Evolutionary conservation across 106 monocot species (phyloP), one percentile per base, ranked within the genome.

Genomic region (Platanthera zijinensis): DNA sequence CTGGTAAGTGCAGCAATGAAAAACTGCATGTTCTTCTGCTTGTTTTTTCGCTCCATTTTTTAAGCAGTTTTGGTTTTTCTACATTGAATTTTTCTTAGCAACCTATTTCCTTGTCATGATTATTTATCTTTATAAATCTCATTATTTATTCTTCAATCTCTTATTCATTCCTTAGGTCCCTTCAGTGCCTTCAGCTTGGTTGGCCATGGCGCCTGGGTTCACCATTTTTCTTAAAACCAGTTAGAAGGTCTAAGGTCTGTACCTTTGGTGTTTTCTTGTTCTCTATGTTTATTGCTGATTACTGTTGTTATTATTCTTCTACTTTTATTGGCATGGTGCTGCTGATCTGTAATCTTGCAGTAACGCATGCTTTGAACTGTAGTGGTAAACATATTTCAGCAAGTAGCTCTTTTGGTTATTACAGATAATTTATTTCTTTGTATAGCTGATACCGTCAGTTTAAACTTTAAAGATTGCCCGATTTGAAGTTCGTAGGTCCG

Each of bases 141-240:
- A 61, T 61, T 12, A 10, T 32, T 66, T 80, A 32, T 74, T n/a
- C 45, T 73, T 74, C 25, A 48, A 62, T 57, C 19, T 32, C 73
- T 7, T 74, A 57, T 76, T 70, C 47, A 70, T 5, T 66, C 28
- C 32, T 13, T 39, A 99, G 97, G 97, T 99, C 94, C 30, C 76
- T 76, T 67, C 72, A 86, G 50, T 99, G 91, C 73, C 90, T 99
- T 81, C 84, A 84, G 66, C 89, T 99, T 82, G 51, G 86, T 25
- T 99, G 97, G 97, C 97, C 94, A 28, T 99, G 93, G 97, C 76
- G 76, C 7, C 74, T 83, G 32, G 81, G 57, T 72, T 84, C 89
- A 52, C 78, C 88, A 12, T 99, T 99, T 85, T 94, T 99, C 74
- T 82, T 74, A 28, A 91, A 90, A 71, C 86, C 97, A 21, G 83